A percentile compares a stretch with the other conserved stretches of the same genome.
phyloP scores from a whole-genome alignment of 2,329 filamentous ascomycete species.

The Alternaria atra region DNA sequence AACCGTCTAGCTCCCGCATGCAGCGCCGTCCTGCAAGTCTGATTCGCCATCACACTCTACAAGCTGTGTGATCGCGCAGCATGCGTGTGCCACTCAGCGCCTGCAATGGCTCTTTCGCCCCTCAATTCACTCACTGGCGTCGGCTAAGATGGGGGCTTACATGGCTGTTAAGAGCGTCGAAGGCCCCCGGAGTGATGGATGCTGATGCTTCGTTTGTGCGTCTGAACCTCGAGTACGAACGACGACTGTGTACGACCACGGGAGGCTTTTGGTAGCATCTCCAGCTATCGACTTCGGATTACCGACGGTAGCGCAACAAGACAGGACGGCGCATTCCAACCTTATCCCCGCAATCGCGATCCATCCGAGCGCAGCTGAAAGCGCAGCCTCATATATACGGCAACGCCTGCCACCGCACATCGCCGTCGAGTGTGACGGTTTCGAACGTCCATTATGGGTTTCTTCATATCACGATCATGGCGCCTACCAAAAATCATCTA shows the following conservation, averaged over 20 bases:
- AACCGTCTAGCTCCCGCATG: slow-evolving; percentile 26
- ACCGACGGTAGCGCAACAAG: slow-evolving; percentile 4
- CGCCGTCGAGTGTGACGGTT: not conserved
- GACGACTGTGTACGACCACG: slow-evolving; percentile 21
- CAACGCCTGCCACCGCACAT: slow-evolving; percentile 8
- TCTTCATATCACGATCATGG: slow-evolving; percentile 66
- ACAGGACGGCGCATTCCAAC: not conserved
- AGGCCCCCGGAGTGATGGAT: slow-evolving; percentile 27
- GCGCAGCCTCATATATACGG: slow-evolving; percentile 5
- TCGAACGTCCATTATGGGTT: slow-evolving; percentile 28
- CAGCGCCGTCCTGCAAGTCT: slow-evolving; percentile 15
- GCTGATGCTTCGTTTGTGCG: slow-evolving; percentile 15
- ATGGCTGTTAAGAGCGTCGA: slow-evolving; percentile 34
- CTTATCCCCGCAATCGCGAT: slow-evolving; percentile 11
- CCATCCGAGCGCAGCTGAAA: slow-evolving; percentile 16
- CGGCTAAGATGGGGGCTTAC: slow-evolving; percentile 28
- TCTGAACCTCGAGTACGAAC: slow-evolving; percentile 11
- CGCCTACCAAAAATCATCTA: slow-evolving; percentile 62
- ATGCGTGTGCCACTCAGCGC: slow-evolving; percentile 45
- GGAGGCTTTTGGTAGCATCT: slow-evolving; percentile 10
- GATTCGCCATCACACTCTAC: slow-evolving; percentile 37
- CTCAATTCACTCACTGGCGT: slow-evolving; percentile 26
- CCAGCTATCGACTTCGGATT: not conserved
- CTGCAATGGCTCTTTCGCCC: slow-evolving; percentile 37
- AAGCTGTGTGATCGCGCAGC: slow-evolving; percentile 41